Percentiles rank a stretch among this genome's conserved stretches.
Conservation (phyloP, 495 filamentous ascomycete species). For the Bryoglossum gracile region DNA sequence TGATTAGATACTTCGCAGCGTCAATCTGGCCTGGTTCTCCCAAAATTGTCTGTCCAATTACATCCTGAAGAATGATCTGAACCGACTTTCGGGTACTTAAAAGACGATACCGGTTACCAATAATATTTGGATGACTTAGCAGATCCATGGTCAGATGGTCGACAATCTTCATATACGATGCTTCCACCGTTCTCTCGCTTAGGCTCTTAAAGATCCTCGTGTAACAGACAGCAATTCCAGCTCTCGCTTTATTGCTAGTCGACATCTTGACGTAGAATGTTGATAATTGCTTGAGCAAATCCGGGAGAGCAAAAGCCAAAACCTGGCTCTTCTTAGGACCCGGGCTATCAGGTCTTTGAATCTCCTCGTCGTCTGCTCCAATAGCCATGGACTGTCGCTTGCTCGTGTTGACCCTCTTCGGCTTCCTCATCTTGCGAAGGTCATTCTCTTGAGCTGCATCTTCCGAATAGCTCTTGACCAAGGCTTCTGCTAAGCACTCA, state of each 20-base stretch:
- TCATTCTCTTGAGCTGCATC: conserved; percentile 44
- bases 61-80: conserved; percentile 73
- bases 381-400: conserved; percentile 60
- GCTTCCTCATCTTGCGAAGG: conserved; percentile 60
- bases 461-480: conserved; percentile 76
- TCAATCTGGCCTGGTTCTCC: conserved; percentile 81
- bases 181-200: conserved; percentile 68
- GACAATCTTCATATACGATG: conserved; percentile 70
- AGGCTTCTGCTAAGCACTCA: conserved; percentile 66
- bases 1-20: conserved; percentile 75
- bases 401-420: conserved; percentile 51
- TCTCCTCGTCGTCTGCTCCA: conserved; percentile 71
- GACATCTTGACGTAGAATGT: conserved; percentile 72
- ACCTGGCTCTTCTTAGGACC: conserved; percentile 64
- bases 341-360: conserved; percentile 58
- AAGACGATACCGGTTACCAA: conserved; percentile 80
- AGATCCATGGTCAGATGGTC: conserved; percentile 76
- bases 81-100: conserved; percentile 81
- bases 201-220: conserved; percentile 67
- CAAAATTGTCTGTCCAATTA: conserved; percentile 73
- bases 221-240: conserved; percentile 83
- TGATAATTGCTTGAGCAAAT: conserved; percentile 76
- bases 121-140: conserved; percentile 66
- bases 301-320: conserved; percentile 65
- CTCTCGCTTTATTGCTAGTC: conserved; percentile 71